These are phyloP conservation scores for Tympanopsis confertula DNA, from an alignment of 2,329 filamentous ascomycete species.

Conservation along the genomic window DNA sequence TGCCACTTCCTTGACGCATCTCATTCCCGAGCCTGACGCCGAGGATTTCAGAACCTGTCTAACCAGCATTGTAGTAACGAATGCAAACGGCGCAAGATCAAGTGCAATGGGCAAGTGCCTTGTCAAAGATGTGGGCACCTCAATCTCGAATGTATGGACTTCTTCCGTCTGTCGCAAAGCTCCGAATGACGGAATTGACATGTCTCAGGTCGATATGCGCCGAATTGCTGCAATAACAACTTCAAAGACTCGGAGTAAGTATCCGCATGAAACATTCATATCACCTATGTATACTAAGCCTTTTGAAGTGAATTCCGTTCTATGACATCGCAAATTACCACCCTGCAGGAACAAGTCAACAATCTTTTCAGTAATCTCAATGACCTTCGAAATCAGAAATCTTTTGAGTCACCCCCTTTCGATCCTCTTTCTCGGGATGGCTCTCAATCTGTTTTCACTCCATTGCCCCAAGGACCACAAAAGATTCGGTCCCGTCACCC, in stretches of 20 bases:
- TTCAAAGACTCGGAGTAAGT: conserved; percentile 52
- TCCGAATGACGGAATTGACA: conserved; percentile 1
- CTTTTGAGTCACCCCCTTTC: conserved; percentile 16
- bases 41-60: too few species aligned
- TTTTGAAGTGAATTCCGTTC: conserved; percentile 43
- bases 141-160: conserved; percentile 38
- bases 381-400: conserved; percentile 31
- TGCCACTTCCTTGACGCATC: too few species aligned
- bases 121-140: conserved; percentile 56
- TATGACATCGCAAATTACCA: conserved; percentile 46
- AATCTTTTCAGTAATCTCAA: conserved; percentile 43
- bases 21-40: too few species aligned
- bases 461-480: conserved; percentile 12
- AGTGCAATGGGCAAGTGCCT: conserved; percentile 54
- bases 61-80: conserved; percentile 48
- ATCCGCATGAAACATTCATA: neutral
- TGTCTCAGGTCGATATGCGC: conserved; percentile 42
- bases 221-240: conserved; percentile 53
- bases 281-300: neutral
- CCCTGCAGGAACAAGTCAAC: conserved; percentile 51
- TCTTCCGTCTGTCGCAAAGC: neutral
- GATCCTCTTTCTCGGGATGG: conserved; percentile 22
- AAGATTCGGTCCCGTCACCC: conserved; percentile 32
- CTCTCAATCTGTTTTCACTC: conserved; percentile 19
- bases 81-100: conserved; percentile 57